Percentiles rank a stretch among this genome's conserved stretches.
Evolutionary conservation across 768 basidiomycete species (phyloP).

Genomic region (Rhodosporidiobolus sp.): DNA sequence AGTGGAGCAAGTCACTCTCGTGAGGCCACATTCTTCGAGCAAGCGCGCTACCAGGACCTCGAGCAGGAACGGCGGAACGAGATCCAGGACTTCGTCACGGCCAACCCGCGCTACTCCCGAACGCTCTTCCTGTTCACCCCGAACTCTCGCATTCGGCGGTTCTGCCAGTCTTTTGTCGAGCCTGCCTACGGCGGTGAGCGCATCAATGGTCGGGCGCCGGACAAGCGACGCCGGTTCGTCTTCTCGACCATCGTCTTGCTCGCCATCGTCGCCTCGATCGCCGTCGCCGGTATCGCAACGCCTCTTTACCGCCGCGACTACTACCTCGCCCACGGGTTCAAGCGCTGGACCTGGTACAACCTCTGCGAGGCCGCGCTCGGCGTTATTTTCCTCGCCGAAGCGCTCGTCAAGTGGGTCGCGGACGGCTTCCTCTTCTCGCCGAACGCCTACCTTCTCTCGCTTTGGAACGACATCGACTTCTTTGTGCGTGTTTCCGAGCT

Average conservation of each 20-base stretch:
- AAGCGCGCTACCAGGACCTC: not conserved
- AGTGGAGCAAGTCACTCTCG: not conserved
- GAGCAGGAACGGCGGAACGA: slow-evolving; percentile 10
- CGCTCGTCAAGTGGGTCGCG: slow-evolving; percentile 82
- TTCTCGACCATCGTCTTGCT: slow-evolving; percentile 72
- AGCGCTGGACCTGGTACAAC: slow-evolving; percentile 82
- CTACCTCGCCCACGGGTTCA: slow-evolving; percentile 59
- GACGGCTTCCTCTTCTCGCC: slow-evolving; percentile 89
- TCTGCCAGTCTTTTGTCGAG: slow-evolving; percentile 77
- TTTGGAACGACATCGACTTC: slow-evolving; percentile 90
- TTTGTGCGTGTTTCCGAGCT: slow-evolving; percentile 49
- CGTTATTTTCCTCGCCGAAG: slow-evolving; percentile 62
- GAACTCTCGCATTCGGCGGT: slow-evolving; percentile 64
- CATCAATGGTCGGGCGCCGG: slow-evolving; percentile 72
- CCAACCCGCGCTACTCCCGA: slow-evolving; percentile 84
- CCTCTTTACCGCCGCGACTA: slow-evolving; percentile 76
- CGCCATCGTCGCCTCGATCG: slow-evolving; percentile 74
- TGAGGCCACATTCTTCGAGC: slow-evolving; percentile 18
- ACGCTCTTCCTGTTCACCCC: slow-evolving; percentile 87
- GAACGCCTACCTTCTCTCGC: slow-evolving; percentile 82
- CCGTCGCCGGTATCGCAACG: slow-evolving; percentile 77
- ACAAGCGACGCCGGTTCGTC: slow-evolving; percentile 62
- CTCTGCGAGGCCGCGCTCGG: slow-evolving; percentile 72
- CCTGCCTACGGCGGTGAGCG: slow-evolving; percentile 75
- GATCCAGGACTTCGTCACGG: slow-evolving; percentile 74